Conservation (phyloP, 2,329 filamentous ascomycete genomes). For the Arthrinium phaeospermum region DNA sequence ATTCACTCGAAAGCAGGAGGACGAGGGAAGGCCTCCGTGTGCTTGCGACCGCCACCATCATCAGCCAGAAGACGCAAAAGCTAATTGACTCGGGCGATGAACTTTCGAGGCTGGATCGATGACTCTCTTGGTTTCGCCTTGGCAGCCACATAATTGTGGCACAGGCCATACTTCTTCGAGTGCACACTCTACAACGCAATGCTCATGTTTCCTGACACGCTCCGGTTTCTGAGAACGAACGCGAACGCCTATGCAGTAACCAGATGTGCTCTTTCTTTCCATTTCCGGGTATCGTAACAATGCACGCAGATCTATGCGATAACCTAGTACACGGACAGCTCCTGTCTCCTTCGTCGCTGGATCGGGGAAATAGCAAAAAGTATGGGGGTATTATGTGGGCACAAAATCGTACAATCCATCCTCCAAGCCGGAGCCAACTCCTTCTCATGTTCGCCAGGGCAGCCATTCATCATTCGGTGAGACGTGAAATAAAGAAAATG, state of each 20-base stretch:
- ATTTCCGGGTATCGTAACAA: conserved; percentile 17
- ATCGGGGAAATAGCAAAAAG: neutral
- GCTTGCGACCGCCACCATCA: neutral
- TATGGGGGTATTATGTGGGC: conserved; percentile 10
- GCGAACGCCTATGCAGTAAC: neutral
- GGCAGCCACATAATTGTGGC: neutral
- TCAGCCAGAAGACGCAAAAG: neutral
- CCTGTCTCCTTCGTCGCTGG: neutral
- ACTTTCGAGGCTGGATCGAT: neutral
- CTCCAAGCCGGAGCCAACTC: conserved; percentile 2
- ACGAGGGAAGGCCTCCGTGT: neutral
- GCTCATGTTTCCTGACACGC: neutral
- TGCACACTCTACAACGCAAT: neutral
- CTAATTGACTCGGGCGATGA: neutral
- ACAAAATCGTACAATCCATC: conserved; percentile 14
- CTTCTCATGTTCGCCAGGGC: neutral
- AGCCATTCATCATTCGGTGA: conserved; percentile 2
- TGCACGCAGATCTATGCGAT: conserved; percentile 13
- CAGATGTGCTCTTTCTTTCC: conserved; percentile 15
- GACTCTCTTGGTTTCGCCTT: neutral
- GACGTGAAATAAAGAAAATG: conserved; percentile 14
- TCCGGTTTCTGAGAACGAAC: neutral
- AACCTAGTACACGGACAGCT: neutral
- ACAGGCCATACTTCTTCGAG: neutral
- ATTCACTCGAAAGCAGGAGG: neutral